phyloP scores from a whole-genome alignment of 2,329 filamentous ascomycete genomes.

The Penicillium verrucosum region DNA sequence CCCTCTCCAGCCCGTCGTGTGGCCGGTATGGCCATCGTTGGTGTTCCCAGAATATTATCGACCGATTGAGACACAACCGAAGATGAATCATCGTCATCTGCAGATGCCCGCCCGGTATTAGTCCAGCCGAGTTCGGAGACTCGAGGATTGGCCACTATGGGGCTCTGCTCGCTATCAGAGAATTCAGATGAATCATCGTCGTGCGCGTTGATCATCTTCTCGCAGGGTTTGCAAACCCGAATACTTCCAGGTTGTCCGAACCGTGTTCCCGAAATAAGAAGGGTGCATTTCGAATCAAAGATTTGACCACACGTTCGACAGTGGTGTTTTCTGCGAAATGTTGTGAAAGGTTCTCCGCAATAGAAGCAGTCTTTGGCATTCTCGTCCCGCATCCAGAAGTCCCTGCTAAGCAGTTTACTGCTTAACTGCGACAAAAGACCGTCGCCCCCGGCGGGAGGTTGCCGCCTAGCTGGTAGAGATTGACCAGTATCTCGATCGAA shows the following conservation, averaged over 20 bases:
- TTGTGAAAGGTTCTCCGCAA: conserved; percentile 85
- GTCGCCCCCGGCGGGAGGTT: conserved; percentile 19
- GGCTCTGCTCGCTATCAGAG: conserved; percentile 66
- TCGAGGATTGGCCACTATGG: conserved; percentile 62
- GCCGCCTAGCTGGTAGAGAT: conserved; percentile 20
- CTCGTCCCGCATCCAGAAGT: conserved; percentile 99
- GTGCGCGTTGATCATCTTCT: conserved; percentile 84
- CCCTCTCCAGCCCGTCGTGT: conserved; percentile 67
- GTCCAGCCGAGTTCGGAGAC: conserved; percentile 57
- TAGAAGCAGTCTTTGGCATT: conserved; percentile 96
- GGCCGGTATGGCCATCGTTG: conserved; percentile 64
- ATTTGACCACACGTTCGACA: conserved; percentile 96
- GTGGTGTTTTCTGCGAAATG: conserved; percentile 93
- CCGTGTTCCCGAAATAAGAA: conserved; percentile 78
- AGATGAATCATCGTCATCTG: conserved; percentile 46
- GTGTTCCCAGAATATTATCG: conserved; percentile 49
- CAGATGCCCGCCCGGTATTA: conserved; percentile 42
- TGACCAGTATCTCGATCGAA: conserved; percentile 21
- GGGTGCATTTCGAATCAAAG: conserved; percentile 94
- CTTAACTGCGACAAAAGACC: conserved; percentile 62
- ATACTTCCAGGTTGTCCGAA: conserved; percentile 84
- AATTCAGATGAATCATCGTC: conserved; percentile 91
- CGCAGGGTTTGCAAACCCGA: conserved; percentile 87
- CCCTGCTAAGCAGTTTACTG: conserved; percentile 84
- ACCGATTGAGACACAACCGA: conserved; percentile 48